Percentiles rank a stretch among this genome's conserved stretches.
Conservation (phyloP, 179 eudicot genomes). For the Actinidia arguta region DNA sequence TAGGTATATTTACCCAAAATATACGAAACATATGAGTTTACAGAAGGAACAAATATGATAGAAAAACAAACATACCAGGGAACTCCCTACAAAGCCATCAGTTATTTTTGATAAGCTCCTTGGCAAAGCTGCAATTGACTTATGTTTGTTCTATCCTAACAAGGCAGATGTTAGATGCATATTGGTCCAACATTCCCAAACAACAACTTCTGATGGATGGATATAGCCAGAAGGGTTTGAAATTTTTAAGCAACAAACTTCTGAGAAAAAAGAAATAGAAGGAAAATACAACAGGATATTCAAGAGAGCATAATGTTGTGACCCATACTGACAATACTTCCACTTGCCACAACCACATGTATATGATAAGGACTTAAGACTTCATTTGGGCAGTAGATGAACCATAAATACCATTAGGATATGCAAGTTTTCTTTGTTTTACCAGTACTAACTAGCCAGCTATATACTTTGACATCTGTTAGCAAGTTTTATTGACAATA, state of each 20-base stretch:
- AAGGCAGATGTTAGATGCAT: conserved; percentile 81
- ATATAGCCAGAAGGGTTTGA: neutral
- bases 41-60: neutral
- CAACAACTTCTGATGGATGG: conserved; percentile 29
- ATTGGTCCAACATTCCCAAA: conserved; percentile 87
- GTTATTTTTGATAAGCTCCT: conserved; percentile 42
- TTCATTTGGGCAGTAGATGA: neutral
- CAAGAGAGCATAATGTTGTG: neutral
- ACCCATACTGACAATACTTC: neutral
- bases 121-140: conserved; percentile 46
- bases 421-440: neutral
- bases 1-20: neutral
- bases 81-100: conserved; percentile 96
- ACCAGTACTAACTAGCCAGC: neutral
- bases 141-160: conserved; percentile 83
- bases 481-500: neutral
- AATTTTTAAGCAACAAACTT: neutral
- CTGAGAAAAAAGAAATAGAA: too few relatives aligned
- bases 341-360: neutral
- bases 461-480: neutral
- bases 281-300: neutral
- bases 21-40: neutral
- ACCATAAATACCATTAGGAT: neutral
- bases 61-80: conserved; percentile 60
- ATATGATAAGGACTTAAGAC: neutral